A percentile compares a stretch with the other conserved stretches of the same genome.
phyloP scores from a whole-genome alignment of 164 flowering plant species.

The Berberis vulgaris region DNA sequence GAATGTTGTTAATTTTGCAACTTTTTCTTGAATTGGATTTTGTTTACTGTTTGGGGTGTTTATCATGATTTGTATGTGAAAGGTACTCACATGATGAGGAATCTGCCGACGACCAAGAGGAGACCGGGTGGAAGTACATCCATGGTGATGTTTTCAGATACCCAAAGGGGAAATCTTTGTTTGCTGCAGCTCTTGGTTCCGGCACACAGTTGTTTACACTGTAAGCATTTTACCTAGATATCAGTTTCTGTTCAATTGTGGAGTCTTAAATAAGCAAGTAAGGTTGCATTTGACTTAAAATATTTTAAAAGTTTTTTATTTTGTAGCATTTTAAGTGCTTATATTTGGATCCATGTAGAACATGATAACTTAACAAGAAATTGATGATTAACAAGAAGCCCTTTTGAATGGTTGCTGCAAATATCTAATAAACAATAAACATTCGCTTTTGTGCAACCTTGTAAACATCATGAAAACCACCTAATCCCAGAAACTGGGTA shows the following conservation, averaged over 20 bases:
- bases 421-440: too few species aligned
- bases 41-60: neutral
- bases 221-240: slow-evolving; percentile 16
- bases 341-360: too few species aligned
- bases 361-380: too few species aligned
- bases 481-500: too few species aligned
- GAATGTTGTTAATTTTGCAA: neutral
- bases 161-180: slow-evolving; percentile 30
- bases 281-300: neutral
- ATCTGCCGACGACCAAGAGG: slow-evolving; percentile 31
- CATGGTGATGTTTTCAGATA: slow-evolving; percentile 41
- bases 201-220: slow-evolving; percentile 32
- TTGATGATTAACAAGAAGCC: too few species aligned
- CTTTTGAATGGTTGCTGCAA: too few species aligned
- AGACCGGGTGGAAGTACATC: slow-evolving; percentile 38
- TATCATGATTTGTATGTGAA: neutral
- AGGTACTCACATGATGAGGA: slow-evolving; percentile 40
- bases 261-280: neutral
- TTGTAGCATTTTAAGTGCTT: too few species aligned
- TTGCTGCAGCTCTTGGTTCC: slow-evolving; percentile 36
- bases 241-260: neutral
- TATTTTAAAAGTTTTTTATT: too few species aligned
- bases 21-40: neutral
- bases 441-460: too few species aligned
- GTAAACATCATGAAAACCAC: too few species aligned